Evolutionary conservation across 2,329 filamentous ascomycete species (phyloP).

Genomic region (Colletotrichum tamarilloi): DNA sequence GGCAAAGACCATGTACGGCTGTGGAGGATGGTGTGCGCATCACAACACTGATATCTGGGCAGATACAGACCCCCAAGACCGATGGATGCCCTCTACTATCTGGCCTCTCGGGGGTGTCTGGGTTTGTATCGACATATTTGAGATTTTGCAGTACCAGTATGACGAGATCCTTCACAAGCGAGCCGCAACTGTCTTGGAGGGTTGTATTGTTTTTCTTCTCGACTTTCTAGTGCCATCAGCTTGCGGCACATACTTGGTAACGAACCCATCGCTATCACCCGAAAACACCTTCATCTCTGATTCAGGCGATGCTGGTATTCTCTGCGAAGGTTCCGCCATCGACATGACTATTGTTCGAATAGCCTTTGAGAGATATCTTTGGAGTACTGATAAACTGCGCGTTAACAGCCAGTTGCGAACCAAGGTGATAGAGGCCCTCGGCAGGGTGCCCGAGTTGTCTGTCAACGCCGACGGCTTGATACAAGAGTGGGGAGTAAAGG

Average conservation of each 20-base stretch:
- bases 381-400: constrained; percentile 37
- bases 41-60: constrained; percentile 52
- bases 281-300: constrained; percentile 40
- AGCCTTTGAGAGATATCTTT: constrained; percentile 39
- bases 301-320: constrained; percentile 50
- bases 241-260: constrained; percentile 41
- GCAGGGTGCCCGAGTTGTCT: constrained; percentile 38
- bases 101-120: constrained; percentile 55
- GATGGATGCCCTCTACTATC: constrained; percentile 45
- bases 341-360: constrained; percentile 48
- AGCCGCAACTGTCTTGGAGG: constrained; percentile 43
- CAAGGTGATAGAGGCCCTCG: constrained; percentile 9
- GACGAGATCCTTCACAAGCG: constrained; percentile 40
- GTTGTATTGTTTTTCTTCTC: constrained; percentile 45
- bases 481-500: constrained; percentile 56
- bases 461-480: constrained; percentile 45
- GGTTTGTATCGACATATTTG: constrained; percentile 52
- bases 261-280: constrained; percentile 42
- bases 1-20: constrained; percentile 46
- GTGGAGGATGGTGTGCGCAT: constrained; percentile 46
- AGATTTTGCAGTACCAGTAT: constrained; percentile 50
- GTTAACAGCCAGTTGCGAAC: background rate
- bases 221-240: constrained; percentile 40
- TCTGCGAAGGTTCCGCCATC: constrained; percentile 57
- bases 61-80: constrained; percentile 47